Conservation (phyloP, 1,284 basidiomycete species). For the Leccinum insigne region DNA sequence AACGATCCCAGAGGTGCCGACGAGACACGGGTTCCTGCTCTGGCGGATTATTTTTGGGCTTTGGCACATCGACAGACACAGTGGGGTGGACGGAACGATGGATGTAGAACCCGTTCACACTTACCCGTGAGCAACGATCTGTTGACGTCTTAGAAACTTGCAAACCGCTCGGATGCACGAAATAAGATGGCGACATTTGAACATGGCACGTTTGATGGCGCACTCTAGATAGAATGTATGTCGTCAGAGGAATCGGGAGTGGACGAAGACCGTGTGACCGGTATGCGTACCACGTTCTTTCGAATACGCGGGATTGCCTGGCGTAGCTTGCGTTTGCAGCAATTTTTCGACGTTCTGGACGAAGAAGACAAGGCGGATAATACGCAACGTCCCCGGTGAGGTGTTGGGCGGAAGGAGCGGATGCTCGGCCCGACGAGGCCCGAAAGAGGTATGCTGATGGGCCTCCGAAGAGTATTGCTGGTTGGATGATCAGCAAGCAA, state of each 20-base stretch:
- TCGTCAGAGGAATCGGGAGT: slow-evolving; percentile 73
- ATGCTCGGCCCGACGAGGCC: slow-evolving; percentile 45
- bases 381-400: slow-evolving; percentile 52
- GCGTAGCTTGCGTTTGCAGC: slow-evolving; percentile 60
- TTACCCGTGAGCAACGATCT: no score
- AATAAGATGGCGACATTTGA: no score
- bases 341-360: slow-evolving; percentile 60
- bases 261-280: slow-evolving; percentile 39
- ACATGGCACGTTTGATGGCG: slow-evolving; percentile 51
- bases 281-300: slow-evolving; percentile 36
- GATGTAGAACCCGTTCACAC: no score
- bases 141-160: no score
- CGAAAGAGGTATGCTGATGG: slow-evolving; percentile 47
- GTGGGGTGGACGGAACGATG: no score
- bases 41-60: no score
- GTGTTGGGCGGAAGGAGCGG: slow-evolving; percentile 54
- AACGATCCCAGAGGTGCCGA: no score
- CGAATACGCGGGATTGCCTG: slow-evolving; percentile 57
- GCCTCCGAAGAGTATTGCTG: slow-evolving; percentile 60
- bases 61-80: no score
- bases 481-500: slow-evolving; percentile 74
- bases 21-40: no score
- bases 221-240: slow-evolving; percentile 72
- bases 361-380: slow-evolving; percentile 50
- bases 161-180: no score